Evolutionary conservation across 495 filamentous ascomycete genomes (phyloP).

Genomic region (Neurospora hispaniola): DNA sequence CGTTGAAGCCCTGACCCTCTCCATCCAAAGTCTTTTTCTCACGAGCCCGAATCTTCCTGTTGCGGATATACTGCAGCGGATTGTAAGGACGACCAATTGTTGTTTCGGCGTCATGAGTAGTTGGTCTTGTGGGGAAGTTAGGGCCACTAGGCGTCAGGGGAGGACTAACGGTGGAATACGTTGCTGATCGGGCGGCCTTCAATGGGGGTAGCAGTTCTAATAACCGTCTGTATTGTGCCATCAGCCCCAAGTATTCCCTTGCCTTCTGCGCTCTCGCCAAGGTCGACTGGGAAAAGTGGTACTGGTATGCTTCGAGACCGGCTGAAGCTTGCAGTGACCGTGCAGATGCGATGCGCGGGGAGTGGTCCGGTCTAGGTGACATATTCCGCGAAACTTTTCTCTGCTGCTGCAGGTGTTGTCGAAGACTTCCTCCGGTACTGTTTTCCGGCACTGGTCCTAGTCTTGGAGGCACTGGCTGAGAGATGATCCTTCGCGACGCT

Average conservation of each 20-base stretch:
- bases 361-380: constrained; percentile 43
- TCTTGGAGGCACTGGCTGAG: constrained; percentile 38
- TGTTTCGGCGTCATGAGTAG: constrained; percentile 8
- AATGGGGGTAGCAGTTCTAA: constrained; percentile 66
- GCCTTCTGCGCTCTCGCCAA: constrained; percentile 69
- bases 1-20: constrained; percentile 64
- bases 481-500: constrained; percentile 43
- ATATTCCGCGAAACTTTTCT: constrained; percentile 45
- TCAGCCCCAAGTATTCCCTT: constrained; percentile 65
- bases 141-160: constrained; percentile 21
- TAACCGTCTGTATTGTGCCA: constrained; percentile 67
- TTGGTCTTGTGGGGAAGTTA: constrained; percentile 4
- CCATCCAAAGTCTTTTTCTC: constrained; percentile 61
- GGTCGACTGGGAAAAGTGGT: constrained; percentile 68
- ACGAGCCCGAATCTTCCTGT: constrained; percentile 66
- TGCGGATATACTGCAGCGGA: constrained; percentile 78
- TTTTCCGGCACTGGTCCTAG: constrained; percentile 33
- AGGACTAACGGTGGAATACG: constrained; percentile 19
- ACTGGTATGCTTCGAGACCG: constrained; percentile 35
- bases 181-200: constrained; percentile 29
- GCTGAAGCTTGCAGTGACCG: constrained; percentile 35
- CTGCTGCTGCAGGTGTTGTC: constrained; percentile 57
- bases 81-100: constrained; percentile 59
- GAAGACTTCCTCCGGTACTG: constrained; percentile 42
- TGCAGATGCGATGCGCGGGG: constrained; percentile 23